These are phyloP conservation scores for Cladosporium sp. DNA, from an alignment of 2,329 filamentous ascomycete genomes.

Conservation along the genomic window DNA sequence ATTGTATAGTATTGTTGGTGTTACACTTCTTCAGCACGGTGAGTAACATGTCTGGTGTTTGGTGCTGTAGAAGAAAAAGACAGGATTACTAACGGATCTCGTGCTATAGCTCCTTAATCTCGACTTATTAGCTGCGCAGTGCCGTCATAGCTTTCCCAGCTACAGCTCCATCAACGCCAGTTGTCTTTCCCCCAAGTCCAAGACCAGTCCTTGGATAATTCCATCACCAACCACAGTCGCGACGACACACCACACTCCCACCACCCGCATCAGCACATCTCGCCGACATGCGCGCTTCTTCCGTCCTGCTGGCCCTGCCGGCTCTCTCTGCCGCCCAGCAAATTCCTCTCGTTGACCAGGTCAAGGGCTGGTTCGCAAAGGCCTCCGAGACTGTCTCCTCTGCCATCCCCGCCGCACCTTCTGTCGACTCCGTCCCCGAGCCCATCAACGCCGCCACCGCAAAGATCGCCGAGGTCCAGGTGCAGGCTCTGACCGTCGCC, in stretches of 20 bases:
- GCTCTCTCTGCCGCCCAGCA: slow-evolving; percentile 51
- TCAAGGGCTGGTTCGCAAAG: slow-evolving; percentile 51
- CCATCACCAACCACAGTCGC: not conserved
- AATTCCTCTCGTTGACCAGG: slow-evolving; percentile 57
- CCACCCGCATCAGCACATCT: not conserved
- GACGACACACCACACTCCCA: not conserved
- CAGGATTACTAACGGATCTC: not conserved
- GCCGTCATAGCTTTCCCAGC: not conserved
- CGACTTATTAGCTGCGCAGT: not conserved
- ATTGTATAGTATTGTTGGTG: not conserved
- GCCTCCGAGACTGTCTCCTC: slow-evolving; percentile 54
- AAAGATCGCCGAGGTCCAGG: slow-evolving; percentile 48
- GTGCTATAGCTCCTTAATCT: slow-evolving; percentile 9
- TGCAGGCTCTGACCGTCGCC: slow-evolving; percentile 58
- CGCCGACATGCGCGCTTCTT: slow-evolving; percentile 48
- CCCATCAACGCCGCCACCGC: slow-evolving; percentile 43
- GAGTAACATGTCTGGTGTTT: not conserved
- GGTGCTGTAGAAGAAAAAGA: not conserved
- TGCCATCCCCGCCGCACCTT: slow-evolving; percentile 41
- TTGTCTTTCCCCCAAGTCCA: slow-evolving; percentile 3
- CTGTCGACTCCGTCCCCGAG: slow-evolving; percentile 36
- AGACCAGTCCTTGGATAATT: no score
- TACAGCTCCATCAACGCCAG: slow-evolving; percentile 3
- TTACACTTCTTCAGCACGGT: slow-evolving; percentile 8
- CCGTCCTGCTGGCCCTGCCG: slow-evolving; percentile 49